Evolutionary conservation across 768 basidiomycete species (phyloP).

Genomic region (Pleurotus pulmonarius): DNA sequence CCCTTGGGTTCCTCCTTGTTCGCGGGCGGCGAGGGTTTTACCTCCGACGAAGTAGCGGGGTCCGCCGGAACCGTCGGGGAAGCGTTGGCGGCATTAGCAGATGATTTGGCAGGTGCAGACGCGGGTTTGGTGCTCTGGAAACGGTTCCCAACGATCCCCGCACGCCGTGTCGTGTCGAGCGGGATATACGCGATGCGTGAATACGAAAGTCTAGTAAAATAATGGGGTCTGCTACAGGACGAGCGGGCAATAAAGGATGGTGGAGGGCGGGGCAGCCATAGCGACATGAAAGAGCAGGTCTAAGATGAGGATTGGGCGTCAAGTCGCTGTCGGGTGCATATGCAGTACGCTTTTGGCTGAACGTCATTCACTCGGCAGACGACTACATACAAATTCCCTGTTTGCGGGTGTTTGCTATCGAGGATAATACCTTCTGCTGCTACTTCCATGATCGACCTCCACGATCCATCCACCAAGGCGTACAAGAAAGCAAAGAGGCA

Average conservation of each 20-base stretch:
- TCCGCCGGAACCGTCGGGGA: constrained; percentile 16
- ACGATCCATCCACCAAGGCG: constrained; percentile 43
- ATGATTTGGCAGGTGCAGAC: not conserved
- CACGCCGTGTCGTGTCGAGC: constrained; percentile 13
- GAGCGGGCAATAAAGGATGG: constrained; percentile 39
- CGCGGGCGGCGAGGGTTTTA: constrained; percentile 36
- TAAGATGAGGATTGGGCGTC: constrained; percentile 1
- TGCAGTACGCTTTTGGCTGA: too few relatives aligned
- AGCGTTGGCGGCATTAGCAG: constrained; percentile 3
- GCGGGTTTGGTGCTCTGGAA: constrained; percentile 32
- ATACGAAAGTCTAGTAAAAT: constrained; percentile 9
- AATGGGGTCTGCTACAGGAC: constrained; percentile 24
- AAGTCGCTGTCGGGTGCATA: constrained; percentile 1
- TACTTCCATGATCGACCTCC: constrained; percentile 21
- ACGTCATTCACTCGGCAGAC: too few relatives aligned
- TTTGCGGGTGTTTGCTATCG: constrained; percentile 27
- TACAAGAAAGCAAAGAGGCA: constrained; percentile 60
- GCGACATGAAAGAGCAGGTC: constrained; percentile 46
- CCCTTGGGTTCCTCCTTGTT: constrained; percentile 33
- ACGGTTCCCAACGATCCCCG: constrained; percentile 18
- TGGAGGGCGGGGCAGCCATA: constrained; percentile 68
- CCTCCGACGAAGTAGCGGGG: constrained; percentile 30
- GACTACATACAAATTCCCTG: constrained; percentile 9
- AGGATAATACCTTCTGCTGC: constrained; percentile 21
- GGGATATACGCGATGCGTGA: not conserved